Evolutionary conservation across 2,329 filamentous ascomycete species (phyloP), one percentile per base, ranked within the genome.

Genomic region (Furcasterigmium sp.): DNA sequence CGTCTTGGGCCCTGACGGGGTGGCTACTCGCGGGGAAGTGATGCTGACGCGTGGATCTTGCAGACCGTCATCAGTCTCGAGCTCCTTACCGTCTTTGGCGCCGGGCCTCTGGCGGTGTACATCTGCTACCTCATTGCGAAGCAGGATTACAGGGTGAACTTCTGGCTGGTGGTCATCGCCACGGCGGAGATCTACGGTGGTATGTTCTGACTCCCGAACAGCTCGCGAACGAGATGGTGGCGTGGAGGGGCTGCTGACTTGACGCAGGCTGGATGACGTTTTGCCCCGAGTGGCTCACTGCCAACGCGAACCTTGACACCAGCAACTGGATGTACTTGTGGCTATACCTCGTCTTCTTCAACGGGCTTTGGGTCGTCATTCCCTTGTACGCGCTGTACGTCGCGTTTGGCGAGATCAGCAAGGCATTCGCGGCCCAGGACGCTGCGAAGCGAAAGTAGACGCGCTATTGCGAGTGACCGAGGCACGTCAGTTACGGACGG

Each of bases 291-390:
- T 85, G 82, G 82, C 64, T 85, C 11, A 76, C 72, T 3, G 73
- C 72, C 41, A 84, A 73, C 56, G 56, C 72, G 50, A 83, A 82
- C 56, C 73, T 85, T 46, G 78, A 84, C 58, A 70, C 70, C 15
- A 80, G 72, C 63, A 85, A 84, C 62, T 83, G 78, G 53, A 82
- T 85, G 78, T 82, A 82, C 54, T 64, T 75, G 49, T 85, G 80
- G 80, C 67, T 84, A 13, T 85, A 84, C 52, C 64, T 85, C 14
- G 68, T 82, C 51, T 84, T 85, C 61, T 85, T 85, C 68, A 85
- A 85, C 61, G 74, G 72, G 53, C 64, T 84, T 4, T 85, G 82
- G 82, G 80, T 85, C 4, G 74, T 76, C 48, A 71, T 84, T 48
- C 82, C 82, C 1, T 44, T 76, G 2, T 85, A 80, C 58, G 68